A percentile compares a stretch with the other conserved stretches of the same genome.
Conservation (phyloP, 345 rosid species). For the Linum trigynum region DNA sequence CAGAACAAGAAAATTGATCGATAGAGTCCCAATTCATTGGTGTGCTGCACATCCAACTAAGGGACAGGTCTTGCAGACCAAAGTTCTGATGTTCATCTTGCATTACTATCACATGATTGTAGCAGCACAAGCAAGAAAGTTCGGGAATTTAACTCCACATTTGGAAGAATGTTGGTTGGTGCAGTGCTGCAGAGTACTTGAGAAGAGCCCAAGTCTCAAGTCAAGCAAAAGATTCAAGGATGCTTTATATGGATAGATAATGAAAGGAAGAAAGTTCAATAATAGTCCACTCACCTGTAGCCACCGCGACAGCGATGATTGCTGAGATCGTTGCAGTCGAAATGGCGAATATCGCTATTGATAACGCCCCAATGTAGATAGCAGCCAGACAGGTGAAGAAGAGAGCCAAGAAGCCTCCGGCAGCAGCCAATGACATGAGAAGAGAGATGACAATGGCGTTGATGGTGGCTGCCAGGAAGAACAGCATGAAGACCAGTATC, state of each 20-base stretch:
- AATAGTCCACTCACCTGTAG: constrained; percentile 40
- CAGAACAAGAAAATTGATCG: too few species aligned
- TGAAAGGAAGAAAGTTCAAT: neutral
- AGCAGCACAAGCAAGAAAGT: neutral
- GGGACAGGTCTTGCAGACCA: too few species aligned
- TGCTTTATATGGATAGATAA: neutral
- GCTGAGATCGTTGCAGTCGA: constrained; percentile 58
- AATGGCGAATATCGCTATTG: constrained; percentile 59
- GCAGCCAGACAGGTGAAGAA: constrained; percentile 61
- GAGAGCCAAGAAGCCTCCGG: constrained; percentile 78
- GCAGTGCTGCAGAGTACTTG: neutral
- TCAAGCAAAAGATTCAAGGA: neutral
- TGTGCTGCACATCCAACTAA: too few species aligned
- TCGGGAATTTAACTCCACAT: neutral
- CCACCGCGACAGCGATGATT: constrained; percentile 40
- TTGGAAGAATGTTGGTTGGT: neutral
- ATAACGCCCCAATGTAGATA: constrained; percentile 67
- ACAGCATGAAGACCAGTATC: constrained; percentile 56
- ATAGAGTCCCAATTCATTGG: too few species aligned
- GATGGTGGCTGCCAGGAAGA: constrained; percentile 68
- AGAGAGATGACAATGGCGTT: constrained; percentile 68
- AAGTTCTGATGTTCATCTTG: too few species aligned
- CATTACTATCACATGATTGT: constrained; percentile 2
- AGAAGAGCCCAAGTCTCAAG: neutral
- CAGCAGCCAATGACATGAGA: constrained; percentile 72